A percentile compares a stretch with the other conserved stretches of the same genome.
Evolutionary conservation across 2,329 filamentous ascomycete species (phyloP).

Genomic region (Ophiostoma sp.): DNA sequence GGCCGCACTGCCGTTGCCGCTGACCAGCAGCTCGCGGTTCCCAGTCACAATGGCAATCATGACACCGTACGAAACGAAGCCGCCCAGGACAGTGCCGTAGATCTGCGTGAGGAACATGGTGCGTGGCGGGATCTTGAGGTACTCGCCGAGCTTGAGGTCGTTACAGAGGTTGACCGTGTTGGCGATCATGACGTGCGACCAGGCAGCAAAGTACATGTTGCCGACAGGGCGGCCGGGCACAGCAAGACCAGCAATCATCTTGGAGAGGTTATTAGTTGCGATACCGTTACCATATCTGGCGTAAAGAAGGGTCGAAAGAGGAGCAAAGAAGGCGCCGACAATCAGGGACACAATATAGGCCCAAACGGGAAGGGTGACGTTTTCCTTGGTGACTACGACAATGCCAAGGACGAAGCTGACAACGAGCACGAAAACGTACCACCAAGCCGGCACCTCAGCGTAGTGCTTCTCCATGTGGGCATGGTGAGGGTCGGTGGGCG

Average conservation of each 20-base stretch:
- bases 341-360: constrained; percentile 49
- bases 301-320: constrained; percentile 54
- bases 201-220: constrained; percentile 60
- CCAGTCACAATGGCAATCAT: constrained; percentile 55
- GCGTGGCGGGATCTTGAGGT: constrained; percentile 58
- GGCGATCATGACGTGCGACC: constrained; percentile 58
- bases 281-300: constrained; percentile 58
- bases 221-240: constrained; percentile 53
- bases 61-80: constrained; percentile 45
- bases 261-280: constrained; percentile 59
- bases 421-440: constrained; percentile 46
- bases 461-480: constrained; percentile 54
- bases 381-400: constrained; percentile 47
- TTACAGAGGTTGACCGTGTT: constrained; percentile 52
- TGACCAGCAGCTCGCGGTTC: constrained; percentile 49
- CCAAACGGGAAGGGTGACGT: constrained; percentile 50
- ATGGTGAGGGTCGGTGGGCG: constrained; percentile 54
- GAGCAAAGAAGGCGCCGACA: constrained; percentile 50
- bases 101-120: constrained; percentile 58
- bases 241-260: constrained; percentile 56
- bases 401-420: constrained; percentile 49
- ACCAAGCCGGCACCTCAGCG: constrained; percentile 52
- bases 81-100: constrained; percentile 56
- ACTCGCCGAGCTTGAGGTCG: constrained; percentile 61
- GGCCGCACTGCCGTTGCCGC: constrained; percentile 48